These are phyloP conservation scores for Suillus decipiens DNA, from an alignment of 768 basidiomycete species.

Conservation along the genomic window DNA sequence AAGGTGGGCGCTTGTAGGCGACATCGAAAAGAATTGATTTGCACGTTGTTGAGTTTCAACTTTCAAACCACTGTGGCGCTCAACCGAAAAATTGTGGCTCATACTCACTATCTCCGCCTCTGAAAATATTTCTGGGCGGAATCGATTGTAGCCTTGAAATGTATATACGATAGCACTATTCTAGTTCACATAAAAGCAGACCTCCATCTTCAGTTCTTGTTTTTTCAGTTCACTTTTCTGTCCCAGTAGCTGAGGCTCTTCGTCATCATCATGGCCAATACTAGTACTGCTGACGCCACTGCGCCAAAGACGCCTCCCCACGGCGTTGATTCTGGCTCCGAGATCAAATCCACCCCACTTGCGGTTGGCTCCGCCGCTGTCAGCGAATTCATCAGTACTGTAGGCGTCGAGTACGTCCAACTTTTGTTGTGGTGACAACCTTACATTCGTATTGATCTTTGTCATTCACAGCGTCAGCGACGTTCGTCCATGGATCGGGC, in stretches of 20 bases:
- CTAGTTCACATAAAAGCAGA: background rate
- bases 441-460: background rate
- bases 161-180: background rate
- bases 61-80: background rate
- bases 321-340: background rate
- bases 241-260: background rate
- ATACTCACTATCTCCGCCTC: background rate
- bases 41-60: background rate
- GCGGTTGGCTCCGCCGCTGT: background rate
- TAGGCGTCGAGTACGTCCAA: background rate
- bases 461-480: background rate
- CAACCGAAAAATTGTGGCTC: background rate
- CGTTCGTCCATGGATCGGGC: background rate
- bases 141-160: background rate
- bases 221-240: background rate
- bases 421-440: background rate
- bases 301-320: background rate
- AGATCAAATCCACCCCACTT: slow-evolving; percentile 4
- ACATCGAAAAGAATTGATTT: background rate
- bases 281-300: background rate
- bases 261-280: slow-evolving; percentile 2
- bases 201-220: background rate
- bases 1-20: background rate
- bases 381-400: slow-evolving; percentile 1
- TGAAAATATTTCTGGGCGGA: too few species aligned